Base-by-base conservation (phyloP, 768 basidiomycete species). In the Auriscalpium vulgare region DNA sequence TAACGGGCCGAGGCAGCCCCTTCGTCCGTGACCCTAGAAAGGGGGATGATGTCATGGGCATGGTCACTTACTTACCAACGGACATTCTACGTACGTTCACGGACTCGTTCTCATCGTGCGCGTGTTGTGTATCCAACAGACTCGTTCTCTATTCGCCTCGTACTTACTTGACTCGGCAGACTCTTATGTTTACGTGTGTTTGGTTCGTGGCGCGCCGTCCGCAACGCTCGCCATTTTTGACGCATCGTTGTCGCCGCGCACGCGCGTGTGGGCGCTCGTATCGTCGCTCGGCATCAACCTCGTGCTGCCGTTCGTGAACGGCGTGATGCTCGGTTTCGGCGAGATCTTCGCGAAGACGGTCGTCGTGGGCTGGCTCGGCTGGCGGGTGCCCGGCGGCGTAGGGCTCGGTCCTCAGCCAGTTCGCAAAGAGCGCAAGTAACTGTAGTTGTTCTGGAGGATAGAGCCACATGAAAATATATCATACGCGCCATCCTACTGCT, bases 311-410 rank as follows among this genome's bases (percentile, higher is more conserved):
- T 95, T 95, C 69, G 79, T 95, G 9, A 95, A 95, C 61, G 93
- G 92, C 17, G 88, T 95, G 56, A 95, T 95, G 92, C 82, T 94
- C 51, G 92, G 92, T n/a, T 94, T 95, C 66, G 92, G 92, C 43
- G 93, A 95, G 70, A 88, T 95, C 50, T 92, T 94, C 66, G 92
- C 88, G 37, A 88, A 87, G 70, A 81, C 87, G 47, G 77, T 88
- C n/a, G 68, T 89, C 16, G 70, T 88, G 16, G 67, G 70, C 8
- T 78, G 77, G 77, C 66, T 78, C 44, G 77, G 77, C 38, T 78
- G 75, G 74, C 71, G 67, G 3, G 64, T 59, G 53, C 59, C 65
- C 6, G 63, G 69, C 48, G 57, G 54, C 37, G 53, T 62, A 29
- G 61, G 61, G 29, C 55, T 62, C 21, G 58, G 58, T 34, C 53